Evolutionary conservation across 805 yeast species (phyloP).

Genomic region (Tetrapisispora iriomotensis): DNA sequence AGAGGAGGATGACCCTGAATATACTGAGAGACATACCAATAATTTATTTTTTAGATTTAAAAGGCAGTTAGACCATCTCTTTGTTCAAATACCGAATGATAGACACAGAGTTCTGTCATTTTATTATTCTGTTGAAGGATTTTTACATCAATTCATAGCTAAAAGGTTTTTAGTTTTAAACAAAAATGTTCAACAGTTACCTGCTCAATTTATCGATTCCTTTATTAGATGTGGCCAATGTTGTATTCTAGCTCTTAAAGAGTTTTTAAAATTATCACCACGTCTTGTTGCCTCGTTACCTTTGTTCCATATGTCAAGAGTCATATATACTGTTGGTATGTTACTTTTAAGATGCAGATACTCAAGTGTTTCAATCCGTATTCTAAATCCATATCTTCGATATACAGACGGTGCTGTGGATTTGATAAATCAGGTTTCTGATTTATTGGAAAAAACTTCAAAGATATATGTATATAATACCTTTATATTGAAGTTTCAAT

Average conservation of each 20-base stretch:
- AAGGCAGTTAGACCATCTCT: constrained; percentile 34
- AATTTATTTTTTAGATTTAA: constrained; percentile 36
- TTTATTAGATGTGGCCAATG: constrained; percentile 44
- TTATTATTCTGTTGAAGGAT: constrained; percentile 56
- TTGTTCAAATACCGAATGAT: constrained; percentile 30
- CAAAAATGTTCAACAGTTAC: constrained; percentile 10
- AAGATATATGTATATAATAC: constrained; percentile 37
- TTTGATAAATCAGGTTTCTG: constrained; percentile 19
- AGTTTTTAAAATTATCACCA: constrained; percentile 36
- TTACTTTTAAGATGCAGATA: constrained; percentile 44
- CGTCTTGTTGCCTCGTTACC: constrained; percentile 50
- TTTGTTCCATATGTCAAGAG: constrained; percentile 43
- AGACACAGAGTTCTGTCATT: constrained; percentile 40
- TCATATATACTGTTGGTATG: constrained; percentile 59
- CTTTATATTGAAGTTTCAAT: constrained; percentile 42
- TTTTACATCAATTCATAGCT: constrained; percentile 48
- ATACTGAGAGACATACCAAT: constrained; percentile 11
- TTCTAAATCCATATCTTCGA: constrained; percentile 33
- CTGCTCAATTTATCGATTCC: constrained; percentile 31
- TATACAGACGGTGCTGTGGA: constrained; percentile 39
- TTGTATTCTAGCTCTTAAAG: constrained; percentile 42
- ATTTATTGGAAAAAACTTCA: constrained; percentile 21
- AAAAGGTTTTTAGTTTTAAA: constrained; percentile 6
- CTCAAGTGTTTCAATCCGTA: constrained; percentile 44
- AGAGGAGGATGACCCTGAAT: constrained; percentile 10